Conservation (phyloP, 2,329 filamentous ascomycete species). For the Aureobasidium sp. region DNA sequence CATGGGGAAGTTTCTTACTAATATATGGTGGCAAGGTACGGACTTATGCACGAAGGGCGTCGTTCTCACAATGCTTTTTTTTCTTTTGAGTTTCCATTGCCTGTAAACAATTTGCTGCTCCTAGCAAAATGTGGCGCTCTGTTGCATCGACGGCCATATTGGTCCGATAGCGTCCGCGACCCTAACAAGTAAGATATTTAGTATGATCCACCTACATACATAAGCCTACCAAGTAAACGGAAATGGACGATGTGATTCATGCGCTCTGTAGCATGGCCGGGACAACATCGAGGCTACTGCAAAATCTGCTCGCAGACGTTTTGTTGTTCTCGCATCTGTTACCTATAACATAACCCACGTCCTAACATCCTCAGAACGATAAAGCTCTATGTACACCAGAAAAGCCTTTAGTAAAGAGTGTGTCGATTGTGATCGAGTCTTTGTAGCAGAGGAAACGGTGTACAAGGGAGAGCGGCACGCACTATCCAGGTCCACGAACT, state of each 20-base stretch:
- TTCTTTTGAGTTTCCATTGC: neutral
- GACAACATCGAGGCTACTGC: neutral
- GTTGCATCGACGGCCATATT: neutral
- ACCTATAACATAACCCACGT: neutral
- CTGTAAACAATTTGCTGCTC: neutral
- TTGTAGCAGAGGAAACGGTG: neutral
- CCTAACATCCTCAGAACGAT: neutral
- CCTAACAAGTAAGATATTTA: neutral
- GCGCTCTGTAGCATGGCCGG: neutral
- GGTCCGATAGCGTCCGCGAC: neutral
- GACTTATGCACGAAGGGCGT: neutral
- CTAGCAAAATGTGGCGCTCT: neutral
- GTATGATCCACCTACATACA: neutral
- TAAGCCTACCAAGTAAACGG: neutral
- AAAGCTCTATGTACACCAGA: neutral
- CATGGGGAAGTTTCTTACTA: neutral
- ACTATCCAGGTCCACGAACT: constrained; percentile 2
- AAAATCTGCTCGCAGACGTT: neutral
- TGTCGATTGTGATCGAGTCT: neutral
- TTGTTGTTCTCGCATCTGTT: neutral
- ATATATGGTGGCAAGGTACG: neutral
- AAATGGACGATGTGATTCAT: neutral
- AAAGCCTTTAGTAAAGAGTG: neutral
- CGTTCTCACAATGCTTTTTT: neutral
- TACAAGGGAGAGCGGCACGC: neutral